Evolutionary conservation across 495 filamentous ascomycete species (phyloP), one percentile per base, ranked within the genome.

Genomic region (Hypoxylon lenormandii): DNA sequence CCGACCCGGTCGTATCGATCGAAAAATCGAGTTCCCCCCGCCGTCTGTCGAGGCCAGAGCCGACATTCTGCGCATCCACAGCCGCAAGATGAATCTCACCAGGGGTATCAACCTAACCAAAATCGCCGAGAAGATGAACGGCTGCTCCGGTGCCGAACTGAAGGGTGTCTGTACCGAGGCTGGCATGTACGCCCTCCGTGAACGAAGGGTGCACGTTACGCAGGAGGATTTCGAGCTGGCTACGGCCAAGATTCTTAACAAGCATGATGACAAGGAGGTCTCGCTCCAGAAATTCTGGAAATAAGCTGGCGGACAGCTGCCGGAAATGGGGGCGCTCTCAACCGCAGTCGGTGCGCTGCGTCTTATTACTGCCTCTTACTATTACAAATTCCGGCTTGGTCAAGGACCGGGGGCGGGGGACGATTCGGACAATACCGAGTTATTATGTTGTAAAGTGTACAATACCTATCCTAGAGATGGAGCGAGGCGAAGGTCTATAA

Each of bases 81-180:
- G 89, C 53, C 87, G 95, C 56, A 95, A 90, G 74, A 99, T 99
- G 95, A 99, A 99, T 81, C 82, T 99, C 72, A 99, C 95, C 16
- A 87, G 95, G 55, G 95, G 95, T 30, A 99, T 99, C 83, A 96
- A 99, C 79, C 83, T 99, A 59, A 94, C 87, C 64, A 99, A 99
- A 86, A 97, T 98, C 72, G 95, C 95, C 18, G 95, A 98, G 85
- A 97, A 97, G 84, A 99, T 99, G 95, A 97, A 97, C 74, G 95
- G 95, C 59, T 98, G 96, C 79, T 96, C 92, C 12, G 95, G 95
- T 22, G 95, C 95, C 40, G 95, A 99, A 81, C 80, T 99, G 60
- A 97, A 97, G 86, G 94, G 94, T 74, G 94, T 97, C 40, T 97
- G 94, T 78, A 97, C 94, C 10, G 94, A 97, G 78, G 92, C 94